These are phyloP conservation scores for Chlorencoelia australis DNA, from an alignment of 2,329 filamentous ascomycete species.

Conservation along the genomic window DNA sequence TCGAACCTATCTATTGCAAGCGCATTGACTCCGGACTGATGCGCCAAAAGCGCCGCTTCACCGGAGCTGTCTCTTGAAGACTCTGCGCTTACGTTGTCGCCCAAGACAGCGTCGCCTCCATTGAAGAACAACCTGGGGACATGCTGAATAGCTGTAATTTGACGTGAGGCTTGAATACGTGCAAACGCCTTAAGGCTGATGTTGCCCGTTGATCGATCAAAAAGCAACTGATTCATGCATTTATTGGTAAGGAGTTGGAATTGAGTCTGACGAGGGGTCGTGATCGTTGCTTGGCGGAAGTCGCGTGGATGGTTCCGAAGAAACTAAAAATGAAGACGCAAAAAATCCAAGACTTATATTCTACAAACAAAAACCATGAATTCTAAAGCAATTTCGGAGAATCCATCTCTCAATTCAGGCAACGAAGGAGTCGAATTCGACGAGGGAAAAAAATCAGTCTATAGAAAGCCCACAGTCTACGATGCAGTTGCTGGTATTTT, in stretches of 20 bases:
- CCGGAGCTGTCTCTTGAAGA: slow-evolving; percentile 1
- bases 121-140: slow-evolving; percentile 61
- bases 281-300: no score
- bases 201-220: slow-evolving; percentile 66
- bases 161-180: slow-evolving; percentile 51
- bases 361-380: slow-evolving; percentile 15
- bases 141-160: slow-evolving; percentile 60
- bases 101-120: slow-evolving; percentile 37
- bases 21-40: slow-evolving; percentile 69
- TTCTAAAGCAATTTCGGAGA: slow-evolving; percentile 18
- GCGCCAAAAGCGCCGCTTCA: slow-evolving; percentile 42
- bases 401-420: slow-evolving; percentile 12
- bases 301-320: no score
- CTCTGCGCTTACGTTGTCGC: slow-evolving; percentile 1
- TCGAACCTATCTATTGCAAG: slow-evolving; percentile 71
- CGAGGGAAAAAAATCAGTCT: slow-evolving; percentile 12
- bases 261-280: no score
- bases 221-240: slow-evolving; percentile 70
- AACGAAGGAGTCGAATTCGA: slow-evolving; percentile 7
- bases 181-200: slow-evolving; percentile 54
- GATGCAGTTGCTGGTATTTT: slow-evolving; percentile 61
- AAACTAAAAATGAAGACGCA: no score
- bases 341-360: slow-evolving; percentile 2
- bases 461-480: slow-evolving; percentile 47
- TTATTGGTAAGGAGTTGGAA: slow-evolving; percentile 11